Evolutionary conservation across 352 stramenopile genomes (phyloP), one percentile per base, ranked within the genome.

Genomic region (Phytophthora fragariae): DNA sequence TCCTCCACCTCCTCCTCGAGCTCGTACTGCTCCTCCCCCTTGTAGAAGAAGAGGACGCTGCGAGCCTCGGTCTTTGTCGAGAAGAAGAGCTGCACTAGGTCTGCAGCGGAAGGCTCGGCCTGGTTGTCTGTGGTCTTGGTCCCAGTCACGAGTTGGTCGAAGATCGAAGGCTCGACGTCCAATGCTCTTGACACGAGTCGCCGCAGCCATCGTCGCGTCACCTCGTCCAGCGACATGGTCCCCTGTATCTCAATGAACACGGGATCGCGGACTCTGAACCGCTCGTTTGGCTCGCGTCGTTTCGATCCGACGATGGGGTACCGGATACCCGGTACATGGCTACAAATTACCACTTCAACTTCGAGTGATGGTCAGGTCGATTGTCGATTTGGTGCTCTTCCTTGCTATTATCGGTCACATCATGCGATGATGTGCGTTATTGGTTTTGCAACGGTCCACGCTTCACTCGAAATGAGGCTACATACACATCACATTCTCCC

Each of bases 1-100:
- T 96, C 86, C 58, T 95, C 88, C 17, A 94, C 78, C 21, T 95
- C 88, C 55, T 94, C 89, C 88, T 95, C 83, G 0, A 95, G 57
- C 57, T 92, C 84, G 33, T 87, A 81, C 37, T 92, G 81, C 62
- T 93, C 80, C 54, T 94, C 84, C 3, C 72, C 78, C 33, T 82
- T 79, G 54, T 80, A 92, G 65, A 95, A 95, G 72, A 97, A 97
- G 6, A 94, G 65, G 15, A 95, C 78, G 58, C 77, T 91, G 2
- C 90, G 88, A 31, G 87, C 80, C 10, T 90, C 81, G 0, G 76
- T 82, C 44, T 84, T 75, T 0, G 78, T 55, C 24, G 79, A 76
- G 55, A 94, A 93, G 70, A 96, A 96, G 33, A 64, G 72, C 37
- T 81, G 79, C 2, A 92, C 39, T 3, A 85, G 62, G 27, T 89